Evolutionary conservation across 352 stramenopile genomes (phyloP), one percentile per base, ranked within the genome.

Genomic region (Pythium biforme): DNA sequence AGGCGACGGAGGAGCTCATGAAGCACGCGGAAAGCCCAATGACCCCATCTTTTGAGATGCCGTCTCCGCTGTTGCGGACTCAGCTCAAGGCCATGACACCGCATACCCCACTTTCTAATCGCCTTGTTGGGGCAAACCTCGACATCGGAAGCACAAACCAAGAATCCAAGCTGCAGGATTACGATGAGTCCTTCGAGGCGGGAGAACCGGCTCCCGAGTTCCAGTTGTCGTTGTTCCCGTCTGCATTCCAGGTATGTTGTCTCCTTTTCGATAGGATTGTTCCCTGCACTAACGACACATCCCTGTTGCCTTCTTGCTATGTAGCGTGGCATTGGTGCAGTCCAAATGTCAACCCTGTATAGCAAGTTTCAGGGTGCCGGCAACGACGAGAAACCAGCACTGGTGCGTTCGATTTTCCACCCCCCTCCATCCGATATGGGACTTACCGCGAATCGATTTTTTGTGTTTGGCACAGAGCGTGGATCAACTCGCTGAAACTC

Each of bases 51-150:
- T 82, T 92, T 17, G 77, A 86, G 55, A 71, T 94, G 72, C 69
- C 77, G n/a, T 95, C 86, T 19, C 86, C 86, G 1, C 69, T 95
- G 51, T 66, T 95, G 31, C 79, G 78, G 10, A 95, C 86, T 2
- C 78, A 89, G 60, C 72, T 95, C 11, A 92, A 90, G 60, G 86
- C 78, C 6, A 90, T 95, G 82, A 93, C 82, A 7, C 83, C 83
- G 19, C 82, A 90, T 53, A 95, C 86, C 7, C 86, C 86, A 55
- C 64, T 95, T 15, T 95, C 86, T 11, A 95, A 95, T 60, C 82
- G 86, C 2, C 72, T 95, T 3, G 86, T 92, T 2, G 86, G 83
- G n/a, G 86, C 84, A 6, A 89, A 76, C 29, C 59, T 90, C 17
- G 77, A 93, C 49, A 73, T 91, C 43, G 83, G 83, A 27, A 91